Base-by-base conservation (phyloP, 2,329 filamentous ascomycete species). In the Zymoseptoria crescenta region DNA sequence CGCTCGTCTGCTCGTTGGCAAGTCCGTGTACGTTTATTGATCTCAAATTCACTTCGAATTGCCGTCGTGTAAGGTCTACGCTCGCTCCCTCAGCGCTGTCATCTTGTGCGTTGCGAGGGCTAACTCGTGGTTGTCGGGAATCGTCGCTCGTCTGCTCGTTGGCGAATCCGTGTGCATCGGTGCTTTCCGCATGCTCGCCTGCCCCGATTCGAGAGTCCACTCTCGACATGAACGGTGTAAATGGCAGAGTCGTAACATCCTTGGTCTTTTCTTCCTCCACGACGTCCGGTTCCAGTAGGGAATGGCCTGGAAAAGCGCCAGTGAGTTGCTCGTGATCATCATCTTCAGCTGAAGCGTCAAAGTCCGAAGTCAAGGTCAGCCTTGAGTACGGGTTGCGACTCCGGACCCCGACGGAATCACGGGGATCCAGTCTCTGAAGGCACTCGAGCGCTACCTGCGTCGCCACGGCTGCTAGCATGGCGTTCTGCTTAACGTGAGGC, bases 191-290 rank as follows among this genome's bases (percentile, higher is more conserved):
- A n/a, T 45, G 0, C 6, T 45, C 35, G 7, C n/a, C 35, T n/a
- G 35, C n/a, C 35, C 16, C 10, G 13, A 4, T 13, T 16, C 2
- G 35, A 45, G 35, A 7, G 13, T 45, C 2, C 35, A 7, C 35
- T 2, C 13, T 6, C 35, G 35, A 13, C 5, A 13, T n/a, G 16
- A 45, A 16, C 16, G 35, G 35, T 45, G 2, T n/a, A 45, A 45
- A 45, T 3, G 13, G 35, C 13, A 16, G 6, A 28, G 28, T 59
- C n/a, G 20, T 30, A 21, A 54, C 13, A 19, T 55, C 60, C 3
- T 61, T 52, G 8, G 41, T 30, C 28, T 66, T 55, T 52, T 63
- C 58, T 9, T 51, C 48, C 5, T 56, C 16, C 2, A 28, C 49
- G 8, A 62, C 49, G 13, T 54, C 20, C 6, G 28, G 8, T 16